These are phyloP conservation scores for Arabidopsis hybrid DNA, from an alignment of 441 rosid genomes.

Conservation along the genomic window DNA sequence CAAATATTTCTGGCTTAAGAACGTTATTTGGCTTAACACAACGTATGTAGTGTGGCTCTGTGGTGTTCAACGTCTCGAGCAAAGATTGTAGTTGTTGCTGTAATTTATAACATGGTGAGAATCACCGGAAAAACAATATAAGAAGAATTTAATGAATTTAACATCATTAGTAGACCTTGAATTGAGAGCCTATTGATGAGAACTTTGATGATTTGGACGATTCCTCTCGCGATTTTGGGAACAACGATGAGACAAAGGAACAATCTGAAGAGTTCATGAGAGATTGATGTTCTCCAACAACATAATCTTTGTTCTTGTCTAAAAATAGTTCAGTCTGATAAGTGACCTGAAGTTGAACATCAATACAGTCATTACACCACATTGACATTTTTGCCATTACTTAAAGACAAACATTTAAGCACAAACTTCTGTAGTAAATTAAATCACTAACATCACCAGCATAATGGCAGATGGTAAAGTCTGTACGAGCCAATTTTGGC, in stretches of 20 bases:
- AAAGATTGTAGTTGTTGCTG: conserved; percentile 98
- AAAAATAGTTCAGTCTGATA: conserved; percentile 92
- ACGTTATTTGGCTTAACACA: conserved; percentile 96
- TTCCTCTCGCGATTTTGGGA: conserved; percentile 83
- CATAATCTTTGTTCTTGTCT: conserved; percentile 99
- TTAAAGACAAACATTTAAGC: conserved; percentile 16
- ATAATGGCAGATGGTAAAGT: conserved; percentile 92
- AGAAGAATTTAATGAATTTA: conserved; percentile 21
- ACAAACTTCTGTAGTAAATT: conserved; percentile 2
- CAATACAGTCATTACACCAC: conserved; percentile 20
- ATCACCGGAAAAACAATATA: conserved; percentile 21
- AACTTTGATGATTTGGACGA: conserved; percentile 92
- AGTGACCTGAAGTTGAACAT: conserved; percentile 67
- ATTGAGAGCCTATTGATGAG: conserved; percentile 91
- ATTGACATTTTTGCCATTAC: conserved; percentile 1
- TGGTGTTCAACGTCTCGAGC: conserved; percentile 91
- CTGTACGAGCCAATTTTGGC: conserved; percentile 92
- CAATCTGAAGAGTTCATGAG: conserved; percentile 78
- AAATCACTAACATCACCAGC: conserved; percentile 90
- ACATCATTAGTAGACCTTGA: conserved; percentile 68
- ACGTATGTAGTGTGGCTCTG: conserved; percentile 94
- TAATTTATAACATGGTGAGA: conserved; percentile 39
- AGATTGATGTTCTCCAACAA: conserved; percentile 93
- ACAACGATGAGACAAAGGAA: conserved; percentile 82
- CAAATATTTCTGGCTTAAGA: conserved; percentile 89